Evolutionary conservation across 148 eudicot genomes (phyloP).

Genomic region (Rhododendron simsii): DNA sequence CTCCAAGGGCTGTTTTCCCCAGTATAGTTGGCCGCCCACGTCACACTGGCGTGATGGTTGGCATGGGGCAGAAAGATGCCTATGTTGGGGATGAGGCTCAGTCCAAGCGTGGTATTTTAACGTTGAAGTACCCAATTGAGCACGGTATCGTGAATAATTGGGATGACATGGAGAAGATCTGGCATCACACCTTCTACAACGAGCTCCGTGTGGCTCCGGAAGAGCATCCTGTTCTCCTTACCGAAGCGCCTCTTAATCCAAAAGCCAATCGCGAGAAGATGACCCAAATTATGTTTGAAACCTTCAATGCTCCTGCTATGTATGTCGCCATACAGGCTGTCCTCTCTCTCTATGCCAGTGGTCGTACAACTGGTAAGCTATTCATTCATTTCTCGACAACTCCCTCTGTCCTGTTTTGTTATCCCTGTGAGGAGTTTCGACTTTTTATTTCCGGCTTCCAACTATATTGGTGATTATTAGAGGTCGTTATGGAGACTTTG

Average conservation of each 20-base stretch:
- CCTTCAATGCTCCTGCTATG: constrained; percentile 58
- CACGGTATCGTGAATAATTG: constrained; percentile 58
- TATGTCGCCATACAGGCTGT: constrained; percentile 60
- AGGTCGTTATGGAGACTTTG: neutral
- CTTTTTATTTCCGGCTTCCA: too few species aligned
- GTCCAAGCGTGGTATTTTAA: constrained; percentile 50
- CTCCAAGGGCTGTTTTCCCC: constrained; percentile 55
- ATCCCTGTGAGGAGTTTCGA: neutral
- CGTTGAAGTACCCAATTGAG: constrained; percentile 53
- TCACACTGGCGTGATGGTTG: constrained; percentile 65
- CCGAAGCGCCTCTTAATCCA: constrained; percentile 60
- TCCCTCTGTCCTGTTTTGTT: neutral
- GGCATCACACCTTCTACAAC: constrained; percentile 60
- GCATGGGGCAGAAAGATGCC: constrained; percentile 60
- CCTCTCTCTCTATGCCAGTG: constrained; percentile 57
- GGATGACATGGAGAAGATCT: constrained; percentile 63
- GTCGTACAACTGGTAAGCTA: constrained; percentile 54
- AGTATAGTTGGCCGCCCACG: constrained; percentile 56
- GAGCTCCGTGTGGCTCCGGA: constrained; percentile 63
- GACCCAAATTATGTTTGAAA: constrained; percentile 59
- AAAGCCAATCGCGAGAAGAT: constrained; percentile 62
- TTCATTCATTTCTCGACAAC: neutral
- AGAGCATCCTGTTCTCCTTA: constrained; percentile 49
- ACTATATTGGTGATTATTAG: neutral
- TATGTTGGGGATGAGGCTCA: constrained; percentile 62